These are phyloP conservation scores for Candida tallmaniae DNA, from an alignment of 805 yeast genomes.

Conservation along the genomic window DNA sequence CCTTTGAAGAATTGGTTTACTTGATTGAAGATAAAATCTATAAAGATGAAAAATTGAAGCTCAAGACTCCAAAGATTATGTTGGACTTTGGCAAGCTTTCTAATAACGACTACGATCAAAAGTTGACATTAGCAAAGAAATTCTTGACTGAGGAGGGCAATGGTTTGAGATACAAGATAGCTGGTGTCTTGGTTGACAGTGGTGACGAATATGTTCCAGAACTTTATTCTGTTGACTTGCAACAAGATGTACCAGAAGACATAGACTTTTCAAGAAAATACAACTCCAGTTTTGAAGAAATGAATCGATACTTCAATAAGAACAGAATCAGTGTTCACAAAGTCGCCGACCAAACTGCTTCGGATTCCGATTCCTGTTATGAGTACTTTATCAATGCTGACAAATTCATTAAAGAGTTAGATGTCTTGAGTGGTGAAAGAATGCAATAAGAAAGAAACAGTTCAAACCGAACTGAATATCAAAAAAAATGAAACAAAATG, in stretches of 20 bases:
- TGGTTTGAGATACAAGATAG: slow-evolving; percentile 16
- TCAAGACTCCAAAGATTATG: slow-evolving; percentile 19
- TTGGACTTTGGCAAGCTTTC: slow-evolving; percentile 24
- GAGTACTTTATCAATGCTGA: slow-evolving; percentile 22
- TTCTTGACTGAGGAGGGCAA: slow-evolving; percentile 13
- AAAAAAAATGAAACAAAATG: too few species aligned
- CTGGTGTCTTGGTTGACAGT: slow-evolving; percentile 39
- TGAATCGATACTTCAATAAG: slow-evolving; percentile 14
- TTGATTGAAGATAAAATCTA: slow-evolving; percentile 13
- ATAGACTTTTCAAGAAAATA: background rate
- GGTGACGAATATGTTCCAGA: slow-evolving; percentile 30
- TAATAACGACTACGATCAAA: slow-evolving; percentile 13
- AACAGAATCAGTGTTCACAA: slow-evolving; percentile 9
- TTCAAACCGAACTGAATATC: background rate
- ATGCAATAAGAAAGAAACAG: background rate
- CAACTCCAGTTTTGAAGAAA: slow-evolving; percentile 3
- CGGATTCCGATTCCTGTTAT: background rate
- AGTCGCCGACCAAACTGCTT: background rate
- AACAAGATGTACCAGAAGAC: background rate
- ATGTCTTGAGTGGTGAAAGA: slow-evolving; percentile 12
- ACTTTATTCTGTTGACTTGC: slow-evolving; percentile 6
- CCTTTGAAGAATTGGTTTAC: slow-evolving; percentile 12
- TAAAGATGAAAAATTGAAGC: slow-evolving; percentile 12
- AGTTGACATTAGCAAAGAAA: slow-evolving; percentile 9
- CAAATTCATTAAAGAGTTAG: slow-evolving; percentile 17